These are phyloP conservation scores for Pharnaceum exiguum DNA, from an alignment of 148 eudicot species.

Conservation along the genomic window DNA sequence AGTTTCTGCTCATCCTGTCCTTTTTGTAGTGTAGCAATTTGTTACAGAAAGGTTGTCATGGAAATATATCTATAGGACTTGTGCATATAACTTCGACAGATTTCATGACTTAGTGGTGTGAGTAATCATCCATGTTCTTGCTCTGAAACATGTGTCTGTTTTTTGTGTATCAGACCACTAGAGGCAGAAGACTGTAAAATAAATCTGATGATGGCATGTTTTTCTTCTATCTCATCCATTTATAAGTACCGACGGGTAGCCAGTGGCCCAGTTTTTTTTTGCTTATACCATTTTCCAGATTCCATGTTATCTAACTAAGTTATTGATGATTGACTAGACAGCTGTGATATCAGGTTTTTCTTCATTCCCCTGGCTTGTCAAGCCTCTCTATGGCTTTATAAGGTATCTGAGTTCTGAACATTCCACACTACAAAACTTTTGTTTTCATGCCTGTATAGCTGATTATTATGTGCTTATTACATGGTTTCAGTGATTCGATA, in stretches of 20 bases:
- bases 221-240: background rate
- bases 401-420: too few relatives aligned
- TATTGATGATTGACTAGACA: constrained; percentile 66
- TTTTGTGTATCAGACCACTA: background rate
- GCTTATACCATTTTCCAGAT: background rate
- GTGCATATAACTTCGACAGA: background rate
- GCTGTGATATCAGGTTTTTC: constrained; percentile 94
- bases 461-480: background rate
- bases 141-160: background rate
- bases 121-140: background rate
- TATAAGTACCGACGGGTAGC: too few relatives aligned
- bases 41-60: background rate
- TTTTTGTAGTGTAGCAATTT: background rate
- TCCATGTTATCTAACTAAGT: constrained; percentile 30
- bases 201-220: background rate
- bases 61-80: too few relatives aligned
- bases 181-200: background rate
- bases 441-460: constrained; percentile 2
- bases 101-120: background rate
- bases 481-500: constrained; percentile 65
- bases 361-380: constrained; percentile 93
- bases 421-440: too few relatives aligned
- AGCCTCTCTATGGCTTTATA: constrained; percentile 96
- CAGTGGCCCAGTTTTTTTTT: too few relatives aligned
- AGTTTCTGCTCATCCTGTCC: background rate